These are phyloP conservation scores for Mycena rosella DNA, from an alignment of 768 basidiomycete genomes.

Conservation along the genomic window DNA sequence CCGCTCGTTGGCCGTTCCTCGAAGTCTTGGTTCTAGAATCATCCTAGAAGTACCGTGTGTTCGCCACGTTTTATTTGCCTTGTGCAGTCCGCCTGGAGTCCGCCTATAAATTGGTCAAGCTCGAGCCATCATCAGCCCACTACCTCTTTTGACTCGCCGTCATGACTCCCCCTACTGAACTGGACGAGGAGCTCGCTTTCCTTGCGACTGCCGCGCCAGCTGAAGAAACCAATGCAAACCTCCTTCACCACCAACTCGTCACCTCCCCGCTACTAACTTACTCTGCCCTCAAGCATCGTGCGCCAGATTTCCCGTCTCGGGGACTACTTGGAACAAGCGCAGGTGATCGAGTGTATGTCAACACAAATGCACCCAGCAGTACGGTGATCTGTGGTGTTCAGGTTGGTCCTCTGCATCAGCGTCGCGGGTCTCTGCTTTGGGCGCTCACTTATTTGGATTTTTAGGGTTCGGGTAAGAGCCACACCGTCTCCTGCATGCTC, in stretches of 20 bases:
- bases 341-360: constrained; percentile 60
- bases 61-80: no score
- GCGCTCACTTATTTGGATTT: neutral
- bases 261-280: constrained; percentile 20
- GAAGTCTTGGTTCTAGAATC: no score
- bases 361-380: constrained; percentile 67
- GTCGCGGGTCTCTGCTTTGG: neutral
- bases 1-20: no score
- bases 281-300: constrained; percentile 18
- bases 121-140: no score
- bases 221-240: neutral
- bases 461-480: constrained; percentile 65
- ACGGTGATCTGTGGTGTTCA: constrained; percentile 68
- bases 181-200: constrained; percentile 4
- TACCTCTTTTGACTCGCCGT: no score
- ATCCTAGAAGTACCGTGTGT: no score
- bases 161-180: no score
- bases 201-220: neutral
- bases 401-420: constrained; percentile 18
- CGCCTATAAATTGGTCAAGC: no score
- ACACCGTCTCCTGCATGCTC: constrained; percentile 63
- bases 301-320: constrained; percentile 31
- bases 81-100: no score
- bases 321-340: constrained; percentile 39
- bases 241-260: constrained; percentile 7